Evolutionary conservation across 371 early-diverging fungal species (phyloP).

Genomic region (Blyttiomyces sp.): DNA sequence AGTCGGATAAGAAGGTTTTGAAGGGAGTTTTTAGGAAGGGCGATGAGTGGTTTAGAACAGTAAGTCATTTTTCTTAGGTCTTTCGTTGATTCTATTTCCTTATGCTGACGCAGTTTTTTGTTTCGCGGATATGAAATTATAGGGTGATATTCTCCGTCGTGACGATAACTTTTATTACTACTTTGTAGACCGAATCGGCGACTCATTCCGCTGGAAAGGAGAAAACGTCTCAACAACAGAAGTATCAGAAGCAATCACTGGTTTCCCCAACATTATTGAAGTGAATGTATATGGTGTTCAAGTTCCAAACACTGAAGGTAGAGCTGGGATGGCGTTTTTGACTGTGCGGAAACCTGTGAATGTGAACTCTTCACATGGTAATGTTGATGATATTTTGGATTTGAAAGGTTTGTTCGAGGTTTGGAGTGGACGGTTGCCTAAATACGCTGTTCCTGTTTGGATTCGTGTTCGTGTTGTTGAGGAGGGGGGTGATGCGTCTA

Average conservation of each 20-base stretch:
- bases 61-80: background rate
- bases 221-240: constrained; percentile 41
- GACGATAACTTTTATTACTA: constrained; percentile 59
- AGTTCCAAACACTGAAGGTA: constrained; percentile 53
- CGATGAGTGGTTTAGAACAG: constrained; percentile 58
- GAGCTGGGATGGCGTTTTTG: constrained; percentile 74
- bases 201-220: constrained; percentile 58
- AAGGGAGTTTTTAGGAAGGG: constrained; percentile 37
- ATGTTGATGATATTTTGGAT: constrained; percentile 24
- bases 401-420: constrained; percentile 29
- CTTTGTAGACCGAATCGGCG: constrained; percentile 73
- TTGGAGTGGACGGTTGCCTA: constrained; percentile 50
- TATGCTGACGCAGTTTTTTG: too few species aligned
- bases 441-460: constrained; percentile 61
- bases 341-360: too few species aligned
- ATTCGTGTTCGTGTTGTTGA: constrained; percentile 51
- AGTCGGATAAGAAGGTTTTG: constrained; percentile 51
- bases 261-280: constrained; percentile 57
- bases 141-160: constrained; percentile 60
- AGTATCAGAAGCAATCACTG: constrained; percentile 56
- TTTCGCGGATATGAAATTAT: too few species aligned
- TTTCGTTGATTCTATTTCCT: background rate
- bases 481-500: background rate
- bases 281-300: constrained; percentile 50
- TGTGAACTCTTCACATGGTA: background rate